Conservation (phyloP, 805 yeast species). For the Pichia exigua region DNA sequence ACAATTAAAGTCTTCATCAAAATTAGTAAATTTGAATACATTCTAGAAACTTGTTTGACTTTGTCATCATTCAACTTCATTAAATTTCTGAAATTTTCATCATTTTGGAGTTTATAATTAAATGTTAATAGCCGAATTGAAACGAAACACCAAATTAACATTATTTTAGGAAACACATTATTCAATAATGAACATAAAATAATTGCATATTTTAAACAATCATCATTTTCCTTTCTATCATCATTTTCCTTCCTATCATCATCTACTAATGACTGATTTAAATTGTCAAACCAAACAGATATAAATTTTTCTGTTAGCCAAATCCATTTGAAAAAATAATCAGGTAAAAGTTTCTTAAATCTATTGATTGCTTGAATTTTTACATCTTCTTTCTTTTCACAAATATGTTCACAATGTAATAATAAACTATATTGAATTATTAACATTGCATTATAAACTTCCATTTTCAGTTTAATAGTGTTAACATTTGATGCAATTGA, state of each 20-base stretch:
- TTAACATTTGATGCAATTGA: constrained; percentile 5
- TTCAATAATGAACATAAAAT: neutral
- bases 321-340: constrained; percentile 1
- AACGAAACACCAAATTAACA: constrained; percentile 1
- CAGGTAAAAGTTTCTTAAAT: neutral
- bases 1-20: constrained; percentile 4
- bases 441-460: constrained; percentile 2
- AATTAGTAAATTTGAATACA: constrained; percentile 1
- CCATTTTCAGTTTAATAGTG: constrained; percentile 3
- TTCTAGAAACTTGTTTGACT: neutral
- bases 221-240: neutral
- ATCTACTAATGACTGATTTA: neutral
- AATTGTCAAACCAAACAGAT: neutral
- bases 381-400: neutral
- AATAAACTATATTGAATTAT: constrained; percentile 13
- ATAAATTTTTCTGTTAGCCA: neutral
- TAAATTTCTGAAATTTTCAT: neutral
- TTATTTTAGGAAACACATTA: constrained; percentile 2
- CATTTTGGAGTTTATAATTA: neutral
- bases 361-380: neutral
- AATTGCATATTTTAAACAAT: neutral
- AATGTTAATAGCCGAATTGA: constrained; percentile 7
- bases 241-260: neutral
- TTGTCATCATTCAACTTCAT: neutral
- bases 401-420: constrained; percentile 13